Percentiles rank a stretch among this genome's conserved stretches.
Evolutionary conservation across 2,329 filamentous ascomycete genomes (phyloP).

Genomic region (Cordyceps javanica): DNA sequence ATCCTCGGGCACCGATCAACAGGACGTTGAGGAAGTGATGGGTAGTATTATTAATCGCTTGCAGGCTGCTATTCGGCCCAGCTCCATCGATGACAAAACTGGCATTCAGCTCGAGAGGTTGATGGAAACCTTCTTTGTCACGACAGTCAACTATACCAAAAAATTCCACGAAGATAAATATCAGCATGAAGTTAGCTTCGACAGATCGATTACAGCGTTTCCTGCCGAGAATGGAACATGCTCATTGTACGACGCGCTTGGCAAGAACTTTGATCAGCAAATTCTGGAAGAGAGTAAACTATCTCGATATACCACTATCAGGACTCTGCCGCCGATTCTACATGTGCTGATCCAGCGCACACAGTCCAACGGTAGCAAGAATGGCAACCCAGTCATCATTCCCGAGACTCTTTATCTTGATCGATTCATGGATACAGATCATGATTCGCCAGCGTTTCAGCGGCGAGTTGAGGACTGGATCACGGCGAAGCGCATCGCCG

Average conservation of each 20-base stretch:
- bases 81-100: conserved; percentile 51
- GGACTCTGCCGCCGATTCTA: conserved; percentile 72
- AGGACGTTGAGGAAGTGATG: conserved; percentile 95
- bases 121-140: conserved; percentile 63
- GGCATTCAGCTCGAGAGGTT: conserved; percentile 78
- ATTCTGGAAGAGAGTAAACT: conserved; percentile 60
- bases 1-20: conserved; percentile 60
- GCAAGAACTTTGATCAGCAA: conserved; percentile 77
- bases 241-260: conserved; percentile 77
- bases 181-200: conserved; percentile 45
- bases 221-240: conserved; percentile 43
- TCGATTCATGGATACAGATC: conserved; percentile 69
- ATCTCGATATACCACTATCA: conserved; percentile 64
- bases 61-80: conserved; percentile 77
- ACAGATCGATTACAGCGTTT: conserved; percentile 57
- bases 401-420: conserved; percentile 80
- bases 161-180: conserved; percentile 40
- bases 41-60: conserved; percentile 85
- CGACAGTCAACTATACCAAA: conserved; percentile 53
- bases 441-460: conserved; percentile 54
- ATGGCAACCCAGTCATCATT: conserved; percentile 71
- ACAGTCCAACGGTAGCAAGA: conserved; percentile 67
- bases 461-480: conserved; percentile 68
- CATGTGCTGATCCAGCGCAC: conserved; percentile 86
- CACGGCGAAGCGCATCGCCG: conserved; percentile 58